Evolutionary conservation across 2,329 filamentous ascomycete genomes (phyloP).

Genomic region (Fusarium falciforme): DNA sequence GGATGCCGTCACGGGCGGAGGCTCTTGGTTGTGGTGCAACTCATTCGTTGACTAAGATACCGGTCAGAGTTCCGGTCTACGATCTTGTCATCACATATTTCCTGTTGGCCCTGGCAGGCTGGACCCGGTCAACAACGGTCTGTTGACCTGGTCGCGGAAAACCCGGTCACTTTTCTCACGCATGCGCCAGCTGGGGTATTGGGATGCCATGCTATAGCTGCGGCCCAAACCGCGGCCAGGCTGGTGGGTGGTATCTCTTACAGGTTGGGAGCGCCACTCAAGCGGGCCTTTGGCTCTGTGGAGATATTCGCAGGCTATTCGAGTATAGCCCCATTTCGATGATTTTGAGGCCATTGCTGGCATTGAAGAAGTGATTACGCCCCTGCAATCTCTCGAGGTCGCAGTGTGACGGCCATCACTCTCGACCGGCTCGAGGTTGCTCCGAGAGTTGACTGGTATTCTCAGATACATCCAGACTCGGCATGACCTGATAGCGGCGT

Average conservation of each 20-base stretch:
- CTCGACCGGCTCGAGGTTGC: conserved; percentile 1
- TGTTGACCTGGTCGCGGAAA: conserved; percentile 25
- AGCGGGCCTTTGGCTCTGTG: conserved; percentile 19
- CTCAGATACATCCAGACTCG: background rate
- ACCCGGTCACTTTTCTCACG: conserved; percentile 31
- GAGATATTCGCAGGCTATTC: background rate
- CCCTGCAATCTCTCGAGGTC: conserved; percentile 8
- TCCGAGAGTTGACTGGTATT: background rate
- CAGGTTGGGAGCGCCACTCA: conserved; percentile 36
- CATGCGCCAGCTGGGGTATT: conserved; percentile 21
- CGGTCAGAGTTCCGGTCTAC: conserved; percentile 9
- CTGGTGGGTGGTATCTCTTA: conserved; percentile 32
- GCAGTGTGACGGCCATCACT: conserved; percentile 18
- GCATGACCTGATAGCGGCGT: conserved; percentile 17
- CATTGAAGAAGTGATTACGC: conserved; percentile 1
- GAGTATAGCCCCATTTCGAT: conserved; percentile 1
- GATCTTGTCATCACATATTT: conserved; percentile 23
- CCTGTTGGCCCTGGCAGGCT: conserved; percentile 24
- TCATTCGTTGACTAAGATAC: conserved; percentile 12
- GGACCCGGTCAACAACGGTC: conserved; percentile 21
- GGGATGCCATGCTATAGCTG: conserved; percentile 32
- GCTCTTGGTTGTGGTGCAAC: conserved; percentile 3
- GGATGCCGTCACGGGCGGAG: conserved; percentile 13
- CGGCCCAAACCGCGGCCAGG: conserved; percentile 42
- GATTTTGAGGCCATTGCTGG: background rate